These are phyloP conservation scores for Amborella trichopoda DNA, from an alignment of 164 flowering plant genomes.

Conservation along the genomic window DNA sequence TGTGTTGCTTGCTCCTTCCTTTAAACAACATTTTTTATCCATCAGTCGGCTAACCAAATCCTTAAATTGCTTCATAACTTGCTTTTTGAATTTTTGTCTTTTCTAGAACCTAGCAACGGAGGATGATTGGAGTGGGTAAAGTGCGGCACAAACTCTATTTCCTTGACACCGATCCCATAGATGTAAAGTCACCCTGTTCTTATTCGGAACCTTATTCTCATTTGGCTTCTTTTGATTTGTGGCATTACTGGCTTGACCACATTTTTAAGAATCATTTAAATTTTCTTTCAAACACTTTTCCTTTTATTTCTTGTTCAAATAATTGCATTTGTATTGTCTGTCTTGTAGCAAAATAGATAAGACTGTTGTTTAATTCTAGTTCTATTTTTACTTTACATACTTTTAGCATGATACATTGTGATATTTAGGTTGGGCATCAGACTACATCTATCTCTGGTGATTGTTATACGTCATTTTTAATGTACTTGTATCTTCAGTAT, in stretches of 20 bases:
- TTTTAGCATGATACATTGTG: conserved; percentile 1
- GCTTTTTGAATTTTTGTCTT: not conserved
- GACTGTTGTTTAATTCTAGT: not conserved
- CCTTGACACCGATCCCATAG: not conserved
- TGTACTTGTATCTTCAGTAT: too few relatives aligned
- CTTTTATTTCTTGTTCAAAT: not conserved
- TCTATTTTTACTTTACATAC: not conserved
- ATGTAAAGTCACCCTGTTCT: too few relatives aligned
- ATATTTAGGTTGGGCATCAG: not conserved
- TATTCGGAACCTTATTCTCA: not conserved
- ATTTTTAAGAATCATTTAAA: not conserved
- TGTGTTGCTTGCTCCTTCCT: not conserved
- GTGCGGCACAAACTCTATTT: not conserved
- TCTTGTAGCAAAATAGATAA: not conserved
- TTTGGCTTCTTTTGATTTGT: not conserved
- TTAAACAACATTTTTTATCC: not conserved
- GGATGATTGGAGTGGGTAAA: conserved; percentile 4
- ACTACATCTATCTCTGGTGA: not conserved
- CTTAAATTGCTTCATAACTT: not conserved
- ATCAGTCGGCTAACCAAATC: not conserved
- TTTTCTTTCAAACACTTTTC: not conserved
- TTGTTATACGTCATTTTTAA: too few relatives aligned
- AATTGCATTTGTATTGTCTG: not conserved
- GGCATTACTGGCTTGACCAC: not conserved
- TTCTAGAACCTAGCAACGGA: not conserved